Evolutionary conservation across 768 basidiomycete genomes (phyloP).

Genomic region (Dioszegia aurantiaca): DNA sequence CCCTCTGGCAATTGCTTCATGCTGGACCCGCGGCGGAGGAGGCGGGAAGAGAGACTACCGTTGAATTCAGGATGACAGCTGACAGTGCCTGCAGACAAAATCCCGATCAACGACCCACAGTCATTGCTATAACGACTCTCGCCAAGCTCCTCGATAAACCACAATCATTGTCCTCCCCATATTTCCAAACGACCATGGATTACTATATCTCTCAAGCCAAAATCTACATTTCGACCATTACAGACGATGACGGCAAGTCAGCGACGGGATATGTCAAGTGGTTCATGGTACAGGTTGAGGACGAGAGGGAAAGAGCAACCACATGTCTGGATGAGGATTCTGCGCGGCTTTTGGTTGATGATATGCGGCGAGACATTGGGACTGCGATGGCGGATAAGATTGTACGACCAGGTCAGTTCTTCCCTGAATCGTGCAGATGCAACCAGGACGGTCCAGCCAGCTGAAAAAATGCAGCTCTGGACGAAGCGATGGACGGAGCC

Average conservation of each 20-base stretch:
- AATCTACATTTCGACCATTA: neutral
- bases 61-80: neutral
- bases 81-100: slow-evolving; percentile 14
- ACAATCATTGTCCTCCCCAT: slow-evolving; percentile 21
- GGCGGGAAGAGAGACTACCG: no score
- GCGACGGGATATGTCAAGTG: slow-evolving; percentile 39
- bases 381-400: slow-evolving; percentile 25
- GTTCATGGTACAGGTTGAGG: slow-evolving; percentile 35
- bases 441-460: neutral
- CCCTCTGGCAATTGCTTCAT: no score
- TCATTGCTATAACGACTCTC: slow-evolving; percentile 17
- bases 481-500: slow-evolving; percentile 45
- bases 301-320: slow-evolving; percentile 32
- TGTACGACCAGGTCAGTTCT: slow-evolving; percentile 30
- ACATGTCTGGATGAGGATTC: slow-evolving; percentile 20
- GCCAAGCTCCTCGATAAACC: slow-evolving; percentile 22
- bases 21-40: no score
- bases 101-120: slow-evolving; percentile 15
- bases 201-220: slow-evolving; percentile 19
- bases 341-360: slow-evolving; percentile 25
- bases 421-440: no score
- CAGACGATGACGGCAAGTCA: slow-evolving; percentile 8
- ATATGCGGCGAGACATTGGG: slow-evolving; percentile 26
- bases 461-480: slow-evolving; percentile 33
- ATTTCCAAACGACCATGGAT: slow-evolving; percentile 14